Evolutionary conservation across 352 stramenopile genomes (phyloP), one percentile per base, ranked within the genome.

Genomic region (Phytophthora pistaciae): DNA sequence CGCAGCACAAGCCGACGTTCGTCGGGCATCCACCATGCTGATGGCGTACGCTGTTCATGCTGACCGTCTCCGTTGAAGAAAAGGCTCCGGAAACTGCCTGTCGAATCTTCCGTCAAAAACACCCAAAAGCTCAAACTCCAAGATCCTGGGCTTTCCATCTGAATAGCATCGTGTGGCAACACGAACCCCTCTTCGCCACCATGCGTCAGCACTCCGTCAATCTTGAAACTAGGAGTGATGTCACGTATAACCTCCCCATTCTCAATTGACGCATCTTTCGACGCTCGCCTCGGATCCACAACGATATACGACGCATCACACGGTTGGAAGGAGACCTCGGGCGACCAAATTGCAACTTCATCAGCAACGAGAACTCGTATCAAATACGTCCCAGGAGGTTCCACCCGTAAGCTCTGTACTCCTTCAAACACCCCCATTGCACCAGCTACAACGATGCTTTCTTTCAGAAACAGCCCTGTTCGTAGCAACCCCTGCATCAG

Each of bases 61-160:
- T 74, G 53, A 40, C 88, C 88, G 49, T 92, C 66, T 25, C 91
- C 91, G 62, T 97, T 91, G 72, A 95, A 97, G 42, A 97, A 87
- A 7, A 97, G 65, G 10, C 87, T 86, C 14, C 90, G 78, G 56
- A 92, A 90, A 23, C 33, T 66, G 1, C 83, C 88, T 1, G 84
- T 95, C 10, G 85, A 59, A 27, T 89, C 65, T 58, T 92, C 69
- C 0, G 67, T 78, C 13, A 83, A 79, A 21, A 92, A 90, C 14
- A 89, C 18, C 88, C 88, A 95, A 36, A 92, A 86, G 44, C 77
- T 87, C 20, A 95, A 56, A 53, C 77, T 88, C 88, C 88, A 95
- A 0, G 85, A 86, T 1, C 81, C 81, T 20, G 40, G 7, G 3
- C 10, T 74, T n/a, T 82, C 59, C 36, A 78, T 62, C 8, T 65